Evolutionary conservation across 176 grass and related monocot genomes (phyloP), one percentile per base, ranked within the genome.

Genomic region (Paspalum notatum): DNA sequence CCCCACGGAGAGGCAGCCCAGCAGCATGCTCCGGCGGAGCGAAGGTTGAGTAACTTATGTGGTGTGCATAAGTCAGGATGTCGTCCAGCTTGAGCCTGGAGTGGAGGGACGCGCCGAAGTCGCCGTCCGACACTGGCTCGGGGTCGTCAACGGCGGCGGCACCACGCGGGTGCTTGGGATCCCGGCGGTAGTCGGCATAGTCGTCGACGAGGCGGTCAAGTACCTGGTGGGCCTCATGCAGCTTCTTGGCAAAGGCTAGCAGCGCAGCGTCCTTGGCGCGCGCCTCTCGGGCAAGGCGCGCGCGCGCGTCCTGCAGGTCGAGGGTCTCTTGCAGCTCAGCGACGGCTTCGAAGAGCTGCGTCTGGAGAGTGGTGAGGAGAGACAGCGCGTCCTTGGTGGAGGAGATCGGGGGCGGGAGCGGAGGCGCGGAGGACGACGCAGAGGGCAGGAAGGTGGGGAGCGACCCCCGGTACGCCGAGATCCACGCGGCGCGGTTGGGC

Each of bases 1-100:
- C 89, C 1, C 84, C 93, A 5, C 90, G 88, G 11, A 99, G 88
- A 52, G 90, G 96, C 38, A 99, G 58, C 40, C 96, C 96, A 11
- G 92, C 92, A n/a, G 92, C 92, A 17, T 99, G 96, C 84, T 99
- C 96, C 7, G 96, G 96, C 4, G 96, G 96, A 2, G 96, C 96
- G 74, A 99, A 99, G 18, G 96, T 95, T 7, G 96, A 93, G 79
- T 93, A 99, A 83, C 96, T 99, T 75, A 99, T 91, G 66, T 87
- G 87, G 54, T 95, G 90, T 6, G 96, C 96, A 60, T 93, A 99
- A 18, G 90, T 52, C 42, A 99, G 75, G 20, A 99, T 73, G 59
- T 99, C 92, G 4, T 99, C 75, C 43, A 99, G 67, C 45, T 99
- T 89, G 48, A 95, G 72, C 7, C 80, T 85, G 38, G 96, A 97